Base-by-base conservation (phyloP, 257 asterid genomes). In the Solanum clarkiae region DNA sequence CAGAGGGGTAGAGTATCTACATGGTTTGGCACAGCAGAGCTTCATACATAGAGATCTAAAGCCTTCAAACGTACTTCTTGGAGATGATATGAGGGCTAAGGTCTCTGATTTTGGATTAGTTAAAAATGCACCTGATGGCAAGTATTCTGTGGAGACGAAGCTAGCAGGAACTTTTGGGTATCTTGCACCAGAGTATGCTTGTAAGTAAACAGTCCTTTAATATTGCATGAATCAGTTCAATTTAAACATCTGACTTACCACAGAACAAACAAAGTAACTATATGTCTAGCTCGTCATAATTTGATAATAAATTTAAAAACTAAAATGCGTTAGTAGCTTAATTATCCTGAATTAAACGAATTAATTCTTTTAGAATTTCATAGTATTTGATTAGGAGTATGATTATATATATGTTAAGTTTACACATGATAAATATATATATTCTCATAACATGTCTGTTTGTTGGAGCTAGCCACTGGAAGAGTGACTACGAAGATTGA, bases 21-120 rank as follows among this genome's bases (percentile, higher is more conserved):
- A 96, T 65, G 89, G 95, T 89, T 85, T 94, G 87, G 94, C 98
- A 0, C 94, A 90, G n/a, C 94, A 92, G 82, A 92, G 97, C 84
- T 96, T 96, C 89, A 96, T 96, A 71, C 99, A 96, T 75, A 88
- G 99, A 82, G 99, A 96, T 89, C 86, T 96, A 85, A 96, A 96
- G 80, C 98, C 99, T 0, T 91, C 98, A 3, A 96, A 96, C 80
- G 90, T 96, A 81, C 97, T 96, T 60, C 89, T 96, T 5, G 97
- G 96, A 74, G 94, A 96, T 84, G 95, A 93, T 55, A 87, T 93
- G 95, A 95, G 96, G 86, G 98, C 98, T 13, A 96, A 96, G 88
- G 99, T 96, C 86, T 88, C 98, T 0, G 99, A 96, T 91, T 96
- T 97, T 68, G 99, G 99, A 42, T 84, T 97, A 91, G 99, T 97